A percentile compares a stretch with the other conserved stretches of the same genome.
These are phyloP conservation scores for Xanthoparmelia taractica DNA, from an alignment of 495 filamentous ascomycete genomes.

Conservation along the genomic window DNA sequence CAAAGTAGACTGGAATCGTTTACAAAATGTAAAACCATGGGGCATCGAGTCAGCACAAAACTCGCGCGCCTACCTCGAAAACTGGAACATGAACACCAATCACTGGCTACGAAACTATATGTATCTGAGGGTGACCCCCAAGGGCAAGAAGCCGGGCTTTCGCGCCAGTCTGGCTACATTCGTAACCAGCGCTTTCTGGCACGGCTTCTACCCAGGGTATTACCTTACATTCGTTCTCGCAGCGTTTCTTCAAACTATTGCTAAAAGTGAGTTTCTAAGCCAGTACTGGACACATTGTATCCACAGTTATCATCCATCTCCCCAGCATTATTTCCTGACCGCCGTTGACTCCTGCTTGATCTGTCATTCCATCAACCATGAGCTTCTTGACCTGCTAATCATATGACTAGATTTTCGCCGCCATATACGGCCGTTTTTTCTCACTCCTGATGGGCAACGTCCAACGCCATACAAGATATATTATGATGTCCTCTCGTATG, in stretches of 20 bases:
- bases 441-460: conserved; percentile 59
- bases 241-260: conserved; percentile 81
- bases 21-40: conserved; percentile 79
- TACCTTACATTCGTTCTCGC: conserved; percentile 86
- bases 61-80: conserved; percentile 74
- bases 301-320: neutral
- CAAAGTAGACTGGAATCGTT: conserved; percentile 77
- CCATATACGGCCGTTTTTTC: conserved; percentile 85
- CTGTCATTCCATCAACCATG: neutral
- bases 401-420: conserved; percentile 66
- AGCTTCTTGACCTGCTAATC: neutral
- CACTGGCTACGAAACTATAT: conserved; percentile 94
- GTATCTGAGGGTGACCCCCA: conserved; percentile 90
- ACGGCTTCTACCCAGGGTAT: conserved; percentile 96
- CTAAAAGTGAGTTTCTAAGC: conserved; percentile 63
- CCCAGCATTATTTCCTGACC: neutral
- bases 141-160: conserved; percentile 94
- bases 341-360: neutral
- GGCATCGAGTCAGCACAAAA: conserved; percentile 85
- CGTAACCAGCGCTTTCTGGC: conserved; percentile 89
- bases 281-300: neutral
- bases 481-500: conserved; percentile 76
- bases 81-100: conserved; percentile 99
- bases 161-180: conserved; percentile 92
- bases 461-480: conserved; percentile 66